Conservation (phyloP, 805 yeast genomes). For the Kodamaea jinghongensis region DNA sequence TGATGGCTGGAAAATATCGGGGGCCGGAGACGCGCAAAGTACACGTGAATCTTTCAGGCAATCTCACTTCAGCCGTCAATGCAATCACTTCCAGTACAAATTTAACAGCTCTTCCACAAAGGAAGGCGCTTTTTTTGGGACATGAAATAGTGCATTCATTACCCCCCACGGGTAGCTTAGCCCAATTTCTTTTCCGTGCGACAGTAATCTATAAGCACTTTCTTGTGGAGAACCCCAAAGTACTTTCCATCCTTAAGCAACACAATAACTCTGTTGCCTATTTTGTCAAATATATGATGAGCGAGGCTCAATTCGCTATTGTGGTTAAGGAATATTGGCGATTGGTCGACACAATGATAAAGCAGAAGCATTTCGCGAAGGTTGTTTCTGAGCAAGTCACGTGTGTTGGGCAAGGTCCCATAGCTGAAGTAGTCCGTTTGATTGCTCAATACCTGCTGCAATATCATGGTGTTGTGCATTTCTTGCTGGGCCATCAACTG, state of each 20-base stretch:
- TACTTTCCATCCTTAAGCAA: constrained; percentile 44
- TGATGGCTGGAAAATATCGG: too few species aligned
- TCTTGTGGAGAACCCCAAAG: constrained; percentile 53
- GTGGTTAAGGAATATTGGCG: constrained; percentile 48
- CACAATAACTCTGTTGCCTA: constrained; percentile 52
- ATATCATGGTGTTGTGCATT: constrained; percentile 1
- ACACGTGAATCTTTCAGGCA: too few species aligned
- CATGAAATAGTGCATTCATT: too few species aligned
- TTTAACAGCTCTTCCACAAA: too few species aligned
- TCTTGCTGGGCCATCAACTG: constrained; percentile 2
- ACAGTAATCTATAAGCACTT: constrained; percentile 47
- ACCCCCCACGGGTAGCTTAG: too few species aligned
- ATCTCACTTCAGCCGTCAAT: too few species aligned
- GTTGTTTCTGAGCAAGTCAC: constrained; percentile 10
- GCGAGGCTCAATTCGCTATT: constrained; percentile 50
- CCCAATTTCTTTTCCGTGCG: constrained; percentile 13
- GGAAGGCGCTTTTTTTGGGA: too few species aligned
- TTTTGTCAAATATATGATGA: constrained; percentile 48
- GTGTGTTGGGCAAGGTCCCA: constrained; percentile 13
- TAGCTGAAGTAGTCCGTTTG: constrained; percentile 26
- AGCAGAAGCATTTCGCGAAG: constrained; percentile 35
- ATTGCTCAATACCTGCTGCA: constrained; percentile 2
- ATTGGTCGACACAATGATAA: constrained; percentile 39
- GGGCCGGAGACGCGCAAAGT: too few species aligned
- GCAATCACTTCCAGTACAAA: too few species aligned